Conservation (phyloP, 2,329 filamentous ascomycete species). For the Aspergillus chevalieri region DNA sequence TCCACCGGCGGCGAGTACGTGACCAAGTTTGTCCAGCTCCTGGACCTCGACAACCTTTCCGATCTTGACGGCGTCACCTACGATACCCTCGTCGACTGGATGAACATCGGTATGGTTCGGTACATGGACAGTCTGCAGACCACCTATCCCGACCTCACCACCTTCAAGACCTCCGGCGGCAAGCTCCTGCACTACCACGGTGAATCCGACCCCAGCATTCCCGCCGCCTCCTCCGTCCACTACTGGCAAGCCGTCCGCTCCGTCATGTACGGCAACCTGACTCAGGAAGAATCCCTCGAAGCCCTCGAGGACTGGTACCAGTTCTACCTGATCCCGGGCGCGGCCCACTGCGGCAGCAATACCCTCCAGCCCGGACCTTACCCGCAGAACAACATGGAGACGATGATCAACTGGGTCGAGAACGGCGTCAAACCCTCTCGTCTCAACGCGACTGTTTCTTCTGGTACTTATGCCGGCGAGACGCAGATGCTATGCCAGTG, state of each 20-base stretch:
- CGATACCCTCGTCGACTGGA: constrained; percentile 50
- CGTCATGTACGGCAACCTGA: constrained; percentile 43
- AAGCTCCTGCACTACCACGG: constrained; percentile 54
- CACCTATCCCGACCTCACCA: constrained; percentile 47
- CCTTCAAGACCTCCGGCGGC: constrained; percentile 47
- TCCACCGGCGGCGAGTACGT: constrained; percentile 36
- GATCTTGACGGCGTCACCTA: constrained; percentile 48
- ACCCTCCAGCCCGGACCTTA: constrained; percentile 41
- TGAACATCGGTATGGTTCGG: constrained; percentile 39
- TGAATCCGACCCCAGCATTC: constrained; percentile 48
- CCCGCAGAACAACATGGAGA: constrained; percentile 42
- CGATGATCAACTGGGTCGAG: constrained; percentile 50
- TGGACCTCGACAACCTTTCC: constrained; percentile 34
- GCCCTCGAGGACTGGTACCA: constrained; percentile 50
- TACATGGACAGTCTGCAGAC: constrained; percentile 49
- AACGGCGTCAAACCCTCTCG: constrained; percentile 40
- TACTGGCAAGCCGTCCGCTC: constrained; percentile 49
- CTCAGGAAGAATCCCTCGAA: constrained; percentile 33
- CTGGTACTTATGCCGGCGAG: constrained; percentile 24
- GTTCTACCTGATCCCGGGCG: constrained; percentile 51
- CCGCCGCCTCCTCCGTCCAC: constrained; percentile 47
- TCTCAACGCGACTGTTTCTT: constrained; percentile 37
- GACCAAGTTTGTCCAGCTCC: constrained; percentile 23
- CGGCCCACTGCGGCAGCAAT: constrained; percentile 47
- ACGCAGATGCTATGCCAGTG: constrained; percentile 32